Evolutionary conservation across 1,284 basidiomycete genomes (phyloP).

Genomic region (Ganoderma leucocontextum): DNA sequence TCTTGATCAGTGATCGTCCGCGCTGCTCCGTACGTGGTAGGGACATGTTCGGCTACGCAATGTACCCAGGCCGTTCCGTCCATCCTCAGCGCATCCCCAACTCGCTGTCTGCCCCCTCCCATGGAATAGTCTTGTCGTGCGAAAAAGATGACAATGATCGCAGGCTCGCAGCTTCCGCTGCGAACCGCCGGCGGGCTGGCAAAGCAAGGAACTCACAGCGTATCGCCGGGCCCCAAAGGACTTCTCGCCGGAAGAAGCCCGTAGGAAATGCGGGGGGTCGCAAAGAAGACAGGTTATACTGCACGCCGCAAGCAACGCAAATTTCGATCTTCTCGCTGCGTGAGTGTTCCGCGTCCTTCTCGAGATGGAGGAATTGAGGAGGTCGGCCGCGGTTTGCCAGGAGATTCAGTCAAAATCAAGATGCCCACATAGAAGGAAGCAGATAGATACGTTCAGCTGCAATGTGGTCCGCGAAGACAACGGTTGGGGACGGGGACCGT

Average conservation of each 20-base stretch:
- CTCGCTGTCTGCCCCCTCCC: not conserved
- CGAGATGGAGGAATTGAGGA: not conserved
- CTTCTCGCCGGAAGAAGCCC: not conserved
- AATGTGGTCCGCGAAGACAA: not conserved
- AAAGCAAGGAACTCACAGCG: not conserved
- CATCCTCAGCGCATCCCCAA: not conserved
- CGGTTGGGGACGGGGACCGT: not conserved
- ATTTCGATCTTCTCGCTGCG: not conserved
- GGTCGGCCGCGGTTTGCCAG: not conserved
- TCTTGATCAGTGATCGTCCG: not conserved
- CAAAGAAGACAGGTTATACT: not conserved
- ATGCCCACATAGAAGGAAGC: not conserved
- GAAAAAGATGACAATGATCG: not conserved
- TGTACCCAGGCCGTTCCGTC: too few species aligned
- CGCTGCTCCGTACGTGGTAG: not conserved
- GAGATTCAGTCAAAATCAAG: constrained; percentile 1
- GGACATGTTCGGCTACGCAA: too few species aligned
- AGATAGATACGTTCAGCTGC: not conserved
- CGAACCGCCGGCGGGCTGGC: not conserved
- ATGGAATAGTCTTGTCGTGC: not conserved
- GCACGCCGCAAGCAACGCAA: not conserved
- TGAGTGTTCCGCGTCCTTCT: not conserved
- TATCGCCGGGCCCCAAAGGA: not conserved
- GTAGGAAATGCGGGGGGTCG: not conserved
- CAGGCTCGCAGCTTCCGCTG: not conserved